Base-by-base conservation (phyloP, 768 basidiomycete genomes). In the Clitopilus hobsonii region DNA sequence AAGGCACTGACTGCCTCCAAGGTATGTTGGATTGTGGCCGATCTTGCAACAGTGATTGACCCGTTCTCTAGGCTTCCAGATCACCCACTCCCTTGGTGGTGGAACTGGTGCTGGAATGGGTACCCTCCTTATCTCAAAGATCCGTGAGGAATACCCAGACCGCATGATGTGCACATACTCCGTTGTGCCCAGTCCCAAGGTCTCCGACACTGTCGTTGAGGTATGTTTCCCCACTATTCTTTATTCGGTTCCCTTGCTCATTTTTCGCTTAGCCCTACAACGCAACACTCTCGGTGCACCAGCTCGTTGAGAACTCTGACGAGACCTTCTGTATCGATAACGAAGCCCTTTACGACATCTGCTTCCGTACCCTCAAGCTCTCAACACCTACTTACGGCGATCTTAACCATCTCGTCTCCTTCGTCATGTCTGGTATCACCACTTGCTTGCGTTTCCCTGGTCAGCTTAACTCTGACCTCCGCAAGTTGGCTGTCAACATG, bases 111-210 rank as follows among this genome's bases (percentile, higher is more conserved):
- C 97, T 63, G 97, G 97, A 76, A 98, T 99, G 96, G 97, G 97
- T 73, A 98, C 97, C 47, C 89, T 99, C 53, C 76, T 99, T 61
- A 97, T 99, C 71, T 98, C 95, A 62, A 99, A 99, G 79, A 97
- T 99, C 70, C 86, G 96, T 61, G 95, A 98, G 72, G 96, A 99
- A 70, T 99, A 92, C 75, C 97, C 96, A 61, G 97, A 99, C 74
- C 82, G 97, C 54, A 99, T 99, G 96, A 98, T 98, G 96, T 94
- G 92, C 72, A 98, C 97, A 58, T 99, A 96, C 81, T 98, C 97
- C 54, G 96, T 99, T 65, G 92, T 98, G 14, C 96, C 96, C 26
- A 89, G 86, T 73, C 94, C 96, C 54, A 96, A 96, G 72, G 95
- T 98, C 52, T 98, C 95, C 11, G 97, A 98, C 70, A 98, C 97